These are phyloP conservation scores for Dalbergia cochinchinensis DNA, from an alignment of 306 rosid species.

Conservation along the genomic window DNA sequence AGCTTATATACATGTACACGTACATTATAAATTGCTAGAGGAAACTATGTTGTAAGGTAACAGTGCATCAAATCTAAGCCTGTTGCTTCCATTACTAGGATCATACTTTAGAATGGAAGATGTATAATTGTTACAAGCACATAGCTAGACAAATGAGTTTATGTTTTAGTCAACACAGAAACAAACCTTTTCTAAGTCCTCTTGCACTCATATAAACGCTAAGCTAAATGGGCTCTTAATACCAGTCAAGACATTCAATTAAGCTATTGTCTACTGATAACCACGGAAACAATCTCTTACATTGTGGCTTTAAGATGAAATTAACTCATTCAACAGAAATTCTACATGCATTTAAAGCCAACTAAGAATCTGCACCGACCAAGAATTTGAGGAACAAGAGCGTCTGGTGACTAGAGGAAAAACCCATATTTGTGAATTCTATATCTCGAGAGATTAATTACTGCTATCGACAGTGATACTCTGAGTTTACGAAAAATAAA, in stretches of 20 bases:
- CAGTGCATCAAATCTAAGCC: constrained; percentile 25
- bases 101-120: constrained; percentile 22
- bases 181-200: background rate
- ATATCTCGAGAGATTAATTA: no score
- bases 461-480: no score
- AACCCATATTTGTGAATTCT: no score
- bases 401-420: no score
- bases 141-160: background rate
- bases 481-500: no score
- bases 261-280: background rate
- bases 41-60: background rate
- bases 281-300: background rate
- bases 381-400: no score
- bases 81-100: constrained; percentile 27
- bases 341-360: background rate
- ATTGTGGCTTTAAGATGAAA: background rate
- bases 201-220: background rate
- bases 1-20: constrained; percentile 37
- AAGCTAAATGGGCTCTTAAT: background rate
- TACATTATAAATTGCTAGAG: constrained; percentile 7
- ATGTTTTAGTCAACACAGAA: constrained; percentile 6
- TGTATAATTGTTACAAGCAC: background rate
- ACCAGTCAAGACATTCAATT: background rate
- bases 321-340: background rate
- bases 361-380: background rate